These are phyloP conservation scores for Aphanomyces euteiches DNA, from an alignment of 352 stramenopile genomes.

Conservation along the genomic window DNA sequence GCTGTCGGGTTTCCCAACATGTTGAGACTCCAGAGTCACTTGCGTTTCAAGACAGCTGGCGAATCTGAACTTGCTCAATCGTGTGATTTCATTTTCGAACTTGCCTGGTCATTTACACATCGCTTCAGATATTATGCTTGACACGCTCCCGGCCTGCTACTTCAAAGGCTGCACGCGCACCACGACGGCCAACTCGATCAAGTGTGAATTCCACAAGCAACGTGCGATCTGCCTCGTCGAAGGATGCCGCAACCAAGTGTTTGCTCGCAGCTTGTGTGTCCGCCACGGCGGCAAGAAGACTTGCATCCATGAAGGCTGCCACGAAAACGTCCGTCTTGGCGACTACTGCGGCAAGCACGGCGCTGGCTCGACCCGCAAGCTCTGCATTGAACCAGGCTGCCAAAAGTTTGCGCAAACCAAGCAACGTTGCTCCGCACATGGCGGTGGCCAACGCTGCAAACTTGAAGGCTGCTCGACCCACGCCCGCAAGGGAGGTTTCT, in stretches of 20 bases:
- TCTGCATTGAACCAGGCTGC: slow-evolving; percentile 12
- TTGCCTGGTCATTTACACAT: not conserved
- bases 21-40: no score
- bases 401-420: slow-evolving; percentile 3
- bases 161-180: slow-evolving; percentile 1
- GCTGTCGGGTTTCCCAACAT: no score
- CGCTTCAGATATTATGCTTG: not conserved
- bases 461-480: slow-evolving; percentile 14
- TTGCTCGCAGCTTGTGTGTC: not conserved
- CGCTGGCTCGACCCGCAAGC: slow-evolving; percentile 2
- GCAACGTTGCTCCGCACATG: slow-evolving; percentile 20
- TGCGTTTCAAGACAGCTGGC: no score
- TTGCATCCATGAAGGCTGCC: slow-evolving; percentile 21
- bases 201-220: slow-evolving; percentile 9
- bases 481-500: slow-evolving; percentile 14
- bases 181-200: not conserved
- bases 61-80: no score
- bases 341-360: slow-evolving; percentile 26
- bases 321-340: slow-evolving; percentile 19
- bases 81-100: no score
- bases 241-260: slow-evolving; percentile 5
- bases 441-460: slow-evolving; percentile 23
- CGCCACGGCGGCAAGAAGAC: slow-evolving; percentile 26
- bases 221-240: not conserved
- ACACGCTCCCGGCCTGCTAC: not conserved